Evolutionary conservation across 352 stramenopile species (phyloP).

Genomic region (Nothophytophthora sp.): DNA sequence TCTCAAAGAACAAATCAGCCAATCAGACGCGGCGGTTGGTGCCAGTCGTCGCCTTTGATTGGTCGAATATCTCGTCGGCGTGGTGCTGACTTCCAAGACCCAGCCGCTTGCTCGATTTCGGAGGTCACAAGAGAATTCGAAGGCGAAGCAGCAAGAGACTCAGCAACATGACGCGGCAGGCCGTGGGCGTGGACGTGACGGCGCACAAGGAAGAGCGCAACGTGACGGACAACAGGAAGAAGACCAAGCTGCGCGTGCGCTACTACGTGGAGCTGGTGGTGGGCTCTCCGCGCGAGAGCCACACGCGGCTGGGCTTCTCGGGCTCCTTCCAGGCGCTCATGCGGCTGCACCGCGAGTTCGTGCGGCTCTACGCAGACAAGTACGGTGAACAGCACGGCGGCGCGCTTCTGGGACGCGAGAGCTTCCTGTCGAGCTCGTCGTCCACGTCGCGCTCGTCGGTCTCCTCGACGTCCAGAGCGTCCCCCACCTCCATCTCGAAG

Average conservation of each 20-base stretch:
- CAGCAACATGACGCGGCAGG: conserved; percentile 14
- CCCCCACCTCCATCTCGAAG: conserved; percentile 29
- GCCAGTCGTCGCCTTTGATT: too few species aligned
- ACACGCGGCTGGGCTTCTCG: conserved; percentile 65
- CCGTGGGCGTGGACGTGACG: conserved; percentile 62
- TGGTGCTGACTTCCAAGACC: too few species aligned
- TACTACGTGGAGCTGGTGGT: conserved; percentile 79
- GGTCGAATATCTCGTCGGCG: too few species aligned
- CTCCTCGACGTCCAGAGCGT: conserved; percentile 32
- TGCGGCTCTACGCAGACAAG: conserved; percentile 36
- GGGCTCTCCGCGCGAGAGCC: conserved; percentile 43
- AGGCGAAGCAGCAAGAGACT: conserved; percentile 1
- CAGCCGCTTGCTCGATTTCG: too few species aligned
- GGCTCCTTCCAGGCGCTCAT: conserved; percentile 65
- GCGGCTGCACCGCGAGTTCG: conserved; percentile 49
- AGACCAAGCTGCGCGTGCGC: conserved; percentile 49
- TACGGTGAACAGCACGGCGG: conserved; percentile 27
- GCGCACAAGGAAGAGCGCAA: conserved; percentile 66
- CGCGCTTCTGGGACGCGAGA: conserved; percentile 26
- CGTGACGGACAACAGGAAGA: conserved; percentile 45
- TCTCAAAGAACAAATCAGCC: too few species aligned
- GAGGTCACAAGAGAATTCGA: conserved; percentile 4
- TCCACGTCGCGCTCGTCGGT: conserved; percentile 44
- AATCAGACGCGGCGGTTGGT: too few species aligned
- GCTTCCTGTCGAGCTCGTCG: conserved; percentile 47